Conservation (phyloP, 352 stramenopile species). For the Pythium rhizo-oryzae region DNA sequence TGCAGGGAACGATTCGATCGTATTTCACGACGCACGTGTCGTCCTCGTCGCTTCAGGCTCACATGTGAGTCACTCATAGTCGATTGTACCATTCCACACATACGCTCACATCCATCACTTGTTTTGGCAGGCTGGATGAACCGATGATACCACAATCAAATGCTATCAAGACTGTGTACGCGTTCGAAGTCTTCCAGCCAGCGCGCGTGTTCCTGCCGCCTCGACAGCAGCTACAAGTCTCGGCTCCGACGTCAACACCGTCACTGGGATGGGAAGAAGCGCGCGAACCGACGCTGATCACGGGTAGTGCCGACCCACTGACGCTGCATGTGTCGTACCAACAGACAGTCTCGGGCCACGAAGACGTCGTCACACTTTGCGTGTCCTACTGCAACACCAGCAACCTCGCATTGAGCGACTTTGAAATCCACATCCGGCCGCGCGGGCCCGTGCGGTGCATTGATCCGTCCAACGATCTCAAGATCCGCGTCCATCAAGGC, state of each 20-base stretch:
- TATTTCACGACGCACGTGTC: constrained; percentile 16
- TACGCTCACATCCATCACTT: not conserved
- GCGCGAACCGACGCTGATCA: constrained; percentile 33
- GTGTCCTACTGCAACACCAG: constrained; percentile 73
- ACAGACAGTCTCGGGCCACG: constrained; percentile 42
- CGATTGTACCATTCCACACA: not conserved
- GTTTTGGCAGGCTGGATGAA: constrained; percentile 18
- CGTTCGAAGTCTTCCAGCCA: constrained; percentile 23
- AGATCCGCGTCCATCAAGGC: constrained; percentile 48
- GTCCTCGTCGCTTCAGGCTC: constrained; percentile 11
- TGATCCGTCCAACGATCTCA: constrained; percentile 60
- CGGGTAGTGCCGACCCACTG: constrained; percentile 64
- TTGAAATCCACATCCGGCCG: constrained; percentile 64
- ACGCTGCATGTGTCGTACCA: constrained; percentile 58
- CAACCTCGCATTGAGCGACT: constrained; percentile 58
- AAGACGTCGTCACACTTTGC: constrained; percentile 52
- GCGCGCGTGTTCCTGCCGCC: constrained; percentile 12
- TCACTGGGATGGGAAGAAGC: not conserved
- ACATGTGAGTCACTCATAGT: constrained; percentile 21
- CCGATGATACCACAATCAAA: not conserved
- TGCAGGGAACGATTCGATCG: constrained; percentile 15
- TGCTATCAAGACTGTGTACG: constrained; percentile 9
- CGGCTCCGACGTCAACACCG: not conserved
- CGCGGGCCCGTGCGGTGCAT: constrained; percentile 50
- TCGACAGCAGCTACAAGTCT: not conserved